These are phyloP conservation scores for Debaryomycetaceae sp. DNA, from an alignment of 1,139 yeast species.

Conservation along the genomic window DNA sequence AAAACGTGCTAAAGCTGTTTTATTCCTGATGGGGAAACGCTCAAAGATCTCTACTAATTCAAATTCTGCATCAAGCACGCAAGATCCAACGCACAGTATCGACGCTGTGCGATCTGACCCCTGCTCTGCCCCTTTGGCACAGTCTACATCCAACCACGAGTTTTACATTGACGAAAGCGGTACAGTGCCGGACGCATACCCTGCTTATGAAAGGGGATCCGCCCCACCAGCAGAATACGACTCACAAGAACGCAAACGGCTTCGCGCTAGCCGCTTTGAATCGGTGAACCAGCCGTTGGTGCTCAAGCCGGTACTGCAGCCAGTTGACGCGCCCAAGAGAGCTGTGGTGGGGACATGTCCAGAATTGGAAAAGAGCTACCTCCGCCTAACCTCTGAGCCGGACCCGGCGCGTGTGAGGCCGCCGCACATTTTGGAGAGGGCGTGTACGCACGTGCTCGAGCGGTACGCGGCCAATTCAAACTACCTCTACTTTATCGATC, in stretches of 20 bases:
- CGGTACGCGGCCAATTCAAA: constrained; percentile 46
- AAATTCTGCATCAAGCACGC: no score
- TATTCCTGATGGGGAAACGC: no score
- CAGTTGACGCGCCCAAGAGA: constrained; percentile 1
- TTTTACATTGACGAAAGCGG: no score
- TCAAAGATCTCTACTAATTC: no score
- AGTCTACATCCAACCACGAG: no score
- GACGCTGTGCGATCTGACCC: no score
- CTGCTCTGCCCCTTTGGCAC: no score
- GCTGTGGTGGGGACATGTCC: constrained; percentile 55
- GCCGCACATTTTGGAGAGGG: constrained; percentile 42
- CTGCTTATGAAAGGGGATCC: no score
- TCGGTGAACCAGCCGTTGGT: constrained; percentile 2
- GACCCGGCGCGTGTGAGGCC: constrained; percentile 82
- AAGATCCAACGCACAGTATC: no score
- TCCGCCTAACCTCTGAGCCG: constrained; percentile 85
- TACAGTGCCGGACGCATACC: no score
- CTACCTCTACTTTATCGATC: constrained; percentile 77
- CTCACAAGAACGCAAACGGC: constrained; percentile 30
- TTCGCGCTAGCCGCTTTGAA: constrained; percentile 46
- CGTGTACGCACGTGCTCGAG: constrained; percentile 43
- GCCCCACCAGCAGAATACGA: constrained; percentile 14
- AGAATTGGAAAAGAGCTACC: constrained; percentile 62
- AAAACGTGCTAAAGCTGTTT: no score
- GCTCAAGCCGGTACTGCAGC: constrained; percentile 1